Evolutionary conservation across 148 eudicot genomes (phyloP).

Genomic region (Rhododendron ferrugineum): DNA sequence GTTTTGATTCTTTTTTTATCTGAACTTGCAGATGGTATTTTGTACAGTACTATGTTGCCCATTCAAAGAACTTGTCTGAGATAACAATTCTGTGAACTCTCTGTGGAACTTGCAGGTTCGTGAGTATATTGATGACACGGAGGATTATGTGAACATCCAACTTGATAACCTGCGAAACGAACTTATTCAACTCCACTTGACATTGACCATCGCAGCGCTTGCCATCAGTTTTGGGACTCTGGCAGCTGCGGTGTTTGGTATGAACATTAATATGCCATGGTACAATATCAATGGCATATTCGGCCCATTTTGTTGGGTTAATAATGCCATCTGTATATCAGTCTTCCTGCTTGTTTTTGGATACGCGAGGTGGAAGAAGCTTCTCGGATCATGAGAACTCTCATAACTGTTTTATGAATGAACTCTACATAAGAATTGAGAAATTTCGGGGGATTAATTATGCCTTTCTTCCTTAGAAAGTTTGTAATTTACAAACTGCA

Average conservation of each 20-base stretch:
- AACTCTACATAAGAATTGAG: neutral
- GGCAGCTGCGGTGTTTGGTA: slow-evolving; percentile 66
- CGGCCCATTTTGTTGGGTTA: slow-evolving; percentile 20
- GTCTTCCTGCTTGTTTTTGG: slow-evolving; percentile 68
- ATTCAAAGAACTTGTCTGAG: neutral
- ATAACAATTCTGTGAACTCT: neutral
- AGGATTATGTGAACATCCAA: slow-evolving; percentile 93
- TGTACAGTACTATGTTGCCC: neutral
- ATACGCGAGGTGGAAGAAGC: slow-evolving; percentile 92
- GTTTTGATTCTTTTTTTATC: neutral
- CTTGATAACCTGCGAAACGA: slow-evolving; percentile 95
- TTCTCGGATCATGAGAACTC: slow-evolving; percentile 37
- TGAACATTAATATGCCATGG: slow-evolving; percentile 63
- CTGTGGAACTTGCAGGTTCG: slow-evolving; percentile 52
- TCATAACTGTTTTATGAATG: neutral
- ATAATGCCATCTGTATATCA: slow-evolving; percentile 39
- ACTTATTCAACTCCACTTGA: slow-evolving; percentile 85
- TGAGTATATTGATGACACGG: slow-evolving; percentile 95
- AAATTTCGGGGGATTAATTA: neutral
- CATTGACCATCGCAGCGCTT: slow-evolving; percentile 70
- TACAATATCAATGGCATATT: slow-evolving; percentile 39
- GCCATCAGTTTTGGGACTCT: slow-evolving; percentile 63
- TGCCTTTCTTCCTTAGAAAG: neutral
- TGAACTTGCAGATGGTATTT: neutral
- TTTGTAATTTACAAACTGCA: neutral